Percentiles rank a stretch among this genome's conserved stretches.
Conservation (phyloP, 495 filamentous ascomycete species). For the Halenospora varia region DNA sequence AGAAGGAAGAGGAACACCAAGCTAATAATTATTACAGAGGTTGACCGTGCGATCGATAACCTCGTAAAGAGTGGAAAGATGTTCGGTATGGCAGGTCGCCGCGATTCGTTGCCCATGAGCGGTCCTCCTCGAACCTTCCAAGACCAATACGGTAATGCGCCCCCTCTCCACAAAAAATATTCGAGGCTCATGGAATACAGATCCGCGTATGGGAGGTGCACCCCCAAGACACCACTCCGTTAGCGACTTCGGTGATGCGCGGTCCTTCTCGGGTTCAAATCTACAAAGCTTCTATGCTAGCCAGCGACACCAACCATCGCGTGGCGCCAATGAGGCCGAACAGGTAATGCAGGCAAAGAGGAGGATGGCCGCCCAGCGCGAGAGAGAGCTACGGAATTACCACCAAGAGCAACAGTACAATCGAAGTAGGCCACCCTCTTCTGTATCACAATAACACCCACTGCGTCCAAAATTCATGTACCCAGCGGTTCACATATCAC, state of each 20-base stretch:
- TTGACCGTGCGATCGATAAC: conserved; percentile 94
- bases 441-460: conserved; percentile 48
- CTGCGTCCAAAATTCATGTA: conserved; percentile 42
- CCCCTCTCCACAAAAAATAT: conserved; percentile 1
- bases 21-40: conserved; percentile 57
- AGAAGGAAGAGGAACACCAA: background rate
- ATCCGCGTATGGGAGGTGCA: conserved; percentile 57
- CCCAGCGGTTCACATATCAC: conserved; percentile 31
- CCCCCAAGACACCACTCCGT: conserved; percentile 74
- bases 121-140: conserved; percentile 56
- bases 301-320: conserved; percentile 81
- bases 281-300: conserved; percentile 90
- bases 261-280: conserved; percentile 70
- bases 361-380: conserved; percentile 96
- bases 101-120: conserved; percentile 80
- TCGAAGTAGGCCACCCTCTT: conserved; percentile 78
- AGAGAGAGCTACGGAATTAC: conserved; percentile 98
- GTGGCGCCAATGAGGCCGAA: conserved; percentile 82
- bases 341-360: conserved; percentile 98
- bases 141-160: conserved; percentile 42
- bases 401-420: conserved; percentile 99
- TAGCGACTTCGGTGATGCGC: conserved; percentile 71
- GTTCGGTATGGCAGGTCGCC: conserved; percentile 67
- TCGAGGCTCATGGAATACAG: too few relatives aligned
- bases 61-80: conserved; percentile 93